Percentiles rank a stretch among this genome's conserved stretches.
Conservation (phyloP, 345 rosid genomes). For the Arabidopsis thaliana region TAIR10.1 NC_003076.8:5519001-5519500, state of each 20-base stretch:
- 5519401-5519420: constrained; percentile 90
- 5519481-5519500: constrained; percentile 95
- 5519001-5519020: neutral
- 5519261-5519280: constrained; percentile 55
- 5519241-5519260: constrained; percentile 80
- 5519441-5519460: constrained; percentile 53
- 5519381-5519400: constrained; percentile 76
- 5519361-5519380: constrained; percentile 80
- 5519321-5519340: constrained; percentile 83
- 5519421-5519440: constrained; percentile 63
- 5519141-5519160: constrained; percentile 16
- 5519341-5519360: constrained; percentile 62
- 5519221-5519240: constrained; percentile 92
- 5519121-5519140: constrained; percentile 11
- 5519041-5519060: neutral
- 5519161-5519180: constrained; percentile 7
- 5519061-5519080: neutral
- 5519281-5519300: constrained; percentile 55
- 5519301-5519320: constrained; percentile 58
- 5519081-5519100: constrained; percentile 11
- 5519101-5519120: neutral
- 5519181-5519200: constrained; percentile 62
- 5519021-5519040: neutral
- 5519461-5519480: constrained; percentile 67
- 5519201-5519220: constrained; percentile 89